These are phyloP conservation scores for Agroathelia rolfsii DNA, from an alignment of 1,284 basidiomycete species.

Conservation along the genomic window DNA sequence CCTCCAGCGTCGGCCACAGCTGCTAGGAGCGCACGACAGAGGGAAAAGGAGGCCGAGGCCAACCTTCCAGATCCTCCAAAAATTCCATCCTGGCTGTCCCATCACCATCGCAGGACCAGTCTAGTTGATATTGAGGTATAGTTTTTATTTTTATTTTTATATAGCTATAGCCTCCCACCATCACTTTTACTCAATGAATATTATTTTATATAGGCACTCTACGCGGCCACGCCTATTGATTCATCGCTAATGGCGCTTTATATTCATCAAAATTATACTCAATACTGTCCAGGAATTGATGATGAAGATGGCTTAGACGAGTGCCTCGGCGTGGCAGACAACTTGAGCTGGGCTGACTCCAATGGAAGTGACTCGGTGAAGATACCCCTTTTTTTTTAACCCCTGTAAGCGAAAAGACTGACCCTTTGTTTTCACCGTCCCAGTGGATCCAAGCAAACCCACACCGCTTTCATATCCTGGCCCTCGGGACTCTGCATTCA, in stretches of 20 bases:
- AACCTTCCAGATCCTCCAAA: slow-evolving; percentile 38
- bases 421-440: slow-evolving; percentile 4
- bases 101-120: slow-evolving; percentile 57
- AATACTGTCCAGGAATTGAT: slow-evolving; percentile 74
- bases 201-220: slow-evolving; percentile 42
- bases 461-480: slow-evolving; percentile 75
- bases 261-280: slow-evolving; percentile 86
- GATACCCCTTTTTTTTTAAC: slow-evolving; percentile 11
- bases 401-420: neutral
- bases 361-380: slow-evolving; percentile 68
- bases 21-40: slow-evolving; percentile 45
- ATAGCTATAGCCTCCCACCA: neutral
- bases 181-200: slow-evolving; percentile 4
- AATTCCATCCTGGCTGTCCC: slow-evolving; percentile 44
- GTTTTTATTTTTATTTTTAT: slow-evolving; percentile 5
- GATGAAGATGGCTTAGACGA: no score
- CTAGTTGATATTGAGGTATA: slow-evolving; percentile 77
- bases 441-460: slow-evolving; percentile 76
- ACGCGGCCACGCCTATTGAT: slow-evolving; percentile 85
- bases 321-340: slow-evolving; percentile 64
- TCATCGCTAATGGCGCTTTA: slow-evolving; percentile 83
- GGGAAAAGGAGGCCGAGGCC: slow-evolving; percentile 45
- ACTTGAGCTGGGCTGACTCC: slow-evolving; percentile 74
- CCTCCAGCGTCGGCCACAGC: slow-evolving; percentile 40
- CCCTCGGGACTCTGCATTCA: slow-evolving; percentile 70